These are phyloP conservation scores for Alternaria sp. DNA, from an alignment of 2,329 filamentous ascomycete species.

Conservation along the genomic window DNA sequence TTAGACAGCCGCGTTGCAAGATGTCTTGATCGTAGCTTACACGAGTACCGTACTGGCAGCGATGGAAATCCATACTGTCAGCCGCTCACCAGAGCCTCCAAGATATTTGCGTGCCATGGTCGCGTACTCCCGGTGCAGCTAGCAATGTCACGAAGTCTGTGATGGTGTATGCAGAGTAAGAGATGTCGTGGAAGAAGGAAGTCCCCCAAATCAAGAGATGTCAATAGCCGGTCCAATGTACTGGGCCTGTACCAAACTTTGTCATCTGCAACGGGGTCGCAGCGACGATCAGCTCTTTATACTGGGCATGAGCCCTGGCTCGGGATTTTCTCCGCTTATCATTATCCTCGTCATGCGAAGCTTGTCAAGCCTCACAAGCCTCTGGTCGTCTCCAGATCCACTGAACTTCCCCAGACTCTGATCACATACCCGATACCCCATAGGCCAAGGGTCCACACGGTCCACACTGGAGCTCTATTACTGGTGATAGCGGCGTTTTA, in stretches of 20 bases:
- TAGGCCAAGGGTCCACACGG: constrained; percentile 9
- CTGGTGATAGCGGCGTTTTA: constrained; percentile 10
- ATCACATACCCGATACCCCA: constrained; percentile 12
- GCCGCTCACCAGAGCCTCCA: constrained; percentile 57
- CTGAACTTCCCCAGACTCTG: constrained; percentile 4
- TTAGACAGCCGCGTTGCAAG: not conserved
- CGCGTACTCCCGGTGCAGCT: not conserved
- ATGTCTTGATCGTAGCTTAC: not conserved
- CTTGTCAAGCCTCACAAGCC: constrained; percentile 6
- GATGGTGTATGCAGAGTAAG: not conserved
- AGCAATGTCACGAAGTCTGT: not conserved
- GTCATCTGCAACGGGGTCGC: not conserved
- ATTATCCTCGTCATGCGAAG: constrained; percentile 7
- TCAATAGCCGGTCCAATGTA: not conserved
- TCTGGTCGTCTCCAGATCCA: constrained; percentile 4
- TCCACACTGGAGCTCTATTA: not conserved
- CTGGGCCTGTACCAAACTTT: constrained; percentile 10
- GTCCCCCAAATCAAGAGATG: not conserved
- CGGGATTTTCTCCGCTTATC: constrained; percentile 14
- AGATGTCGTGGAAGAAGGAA: not conserved
- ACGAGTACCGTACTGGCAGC: constrained; percentile 59
- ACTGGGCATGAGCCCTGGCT: constrained; percentile 4
- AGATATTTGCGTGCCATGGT: constrained; percentile 57
- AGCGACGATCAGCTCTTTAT: constrained; percentile 17
- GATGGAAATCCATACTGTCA: constrained; percentile 62